Percentiles rank a stretch among this genome's conserved stretches.
Conservation (phyloP, 305 asterid genomes). For the Solanum hybrid region DNA sequence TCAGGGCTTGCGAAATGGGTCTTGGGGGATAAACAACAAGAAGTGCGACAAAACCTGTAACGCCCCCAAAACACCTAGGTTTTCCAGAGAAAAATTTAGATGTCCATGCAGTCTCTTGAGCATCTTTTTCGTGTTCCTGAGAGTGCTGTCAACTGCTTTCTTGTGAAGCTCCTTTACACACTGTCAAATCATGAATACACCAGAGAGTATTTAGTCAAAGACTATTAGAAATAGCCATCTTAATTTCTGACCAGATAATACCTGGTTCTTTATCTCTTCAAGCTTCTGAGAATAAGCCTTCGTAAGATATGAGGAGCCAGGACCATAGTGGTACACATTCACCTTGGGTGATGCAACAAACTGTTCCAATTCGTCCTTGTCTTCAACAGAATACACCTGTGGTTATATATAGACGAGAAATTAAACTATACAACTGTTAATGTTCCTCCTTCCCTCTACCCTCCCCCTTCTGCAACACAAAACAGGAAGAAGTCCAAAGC, state of each 20-base stretch:
- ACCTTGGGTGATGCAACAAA: slow-evolving; percentile 74
- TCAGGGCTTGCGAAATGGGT: background rate
- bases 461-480: background rate
- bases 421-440: slow-evolving; percentile 8
- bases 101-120: slow-evolving; percentile 62
- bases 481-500: background rate
- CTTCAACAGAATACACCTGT: slow-evolving; percentile 85
- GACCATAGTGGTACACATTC: slow-evolving; percentile 48
- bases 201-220: slow-evolving; percentile 9
- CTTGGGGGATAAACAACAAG: slow-evolving; percentile 1
- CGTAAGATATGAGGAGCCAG: slow-evolving; percentile 28
- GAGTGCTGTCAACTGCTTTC: slow-evolving; percentile 36
- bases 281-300: slow-evolving; percentile 38
- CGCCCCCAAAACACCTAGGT: slow-evolving; percentile 91
- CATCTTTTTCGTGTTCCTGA: slow-evolving; percentile 44
- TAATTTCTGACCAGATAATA: slow-evolving; percentile 21
- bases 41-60: slow-evolving; percentile 48
- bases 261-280: slow-evolving; percentile 76
- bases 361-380: slow-evolving; percentile 54
- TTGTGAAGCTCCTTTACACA: slow-evolving; percentile 35
- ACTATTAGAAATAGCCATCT: slow-evolving; percentile 13
- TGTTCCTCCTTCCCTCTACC: background rate
- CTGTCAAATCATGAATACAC: slow-evolving; percentile 36
- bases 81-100: slow-evolving; percentile 64
- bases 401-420: slow-evolving; percentile 1